Base-by-base conservation (phyloP, 192 early-diverging fungal genomes). In the Coemansia sp. region DNA sequence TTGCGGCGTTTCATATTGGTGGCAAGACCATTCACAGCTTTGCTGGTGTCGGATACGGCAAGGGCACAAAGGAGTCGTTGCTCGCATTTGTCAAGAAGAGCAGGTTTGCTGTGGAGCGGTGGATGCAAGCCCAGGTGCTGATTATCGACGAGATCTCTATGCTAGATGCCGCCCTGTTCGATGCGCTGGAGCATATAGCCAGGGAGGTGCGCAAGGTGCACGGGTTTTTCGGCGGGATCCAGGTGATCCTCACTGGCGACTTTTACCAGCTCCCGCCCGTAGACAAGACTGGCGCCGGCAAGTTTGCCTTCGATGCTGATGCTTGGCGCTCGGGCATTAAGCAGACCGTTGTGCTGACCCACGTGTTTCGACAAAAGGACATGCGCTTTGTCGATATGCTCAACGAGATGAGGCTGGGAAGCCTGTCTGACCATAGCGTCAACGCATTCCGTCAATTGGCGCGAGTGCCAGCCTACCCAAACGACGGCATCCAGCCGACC, bases 321-420 rank as follows among this genome's bases (percentile, higher is more conserved):
- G 62, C 79, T 11, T 93, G 92, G 92, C 36, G 31, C 13, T 60
- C 20, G 34, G 79, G 76, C 0, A 74, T 92, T 6, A 56, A 70
- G 13, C 67, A 74, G 18, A 90, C 87, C 7, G 79, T 91, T 28
- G 76, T 91, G 75, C 64, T 97, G 55, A 88, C 81, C 8, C 85
- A 89, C 43, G 91, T 95, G 23, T 97, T 93, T 64, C 77, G 95
- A 28, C 95, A 97, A 61, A 90, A 86, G 69, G 94, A 97, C 68
- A 73, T 78, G 78, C 83, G 61, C 16, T 92, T 97, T 62, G 80
- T 93, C 59, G 78, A 88, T 21, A 86, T 97, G 68, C 84, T 97
- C 26, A 94, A 94, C 64, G 93, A 97, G 66, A 85, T 95, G 76
- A 86, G 95, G 45, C 73, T 89, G 37, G 93, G 93, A 9, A 65